Percentiles rank a stretch among this genome's conserved stretches.
Conservation (phyloP, 176 grass and related monocot species). For the Ampelocalamus luodianensis region DNA sequence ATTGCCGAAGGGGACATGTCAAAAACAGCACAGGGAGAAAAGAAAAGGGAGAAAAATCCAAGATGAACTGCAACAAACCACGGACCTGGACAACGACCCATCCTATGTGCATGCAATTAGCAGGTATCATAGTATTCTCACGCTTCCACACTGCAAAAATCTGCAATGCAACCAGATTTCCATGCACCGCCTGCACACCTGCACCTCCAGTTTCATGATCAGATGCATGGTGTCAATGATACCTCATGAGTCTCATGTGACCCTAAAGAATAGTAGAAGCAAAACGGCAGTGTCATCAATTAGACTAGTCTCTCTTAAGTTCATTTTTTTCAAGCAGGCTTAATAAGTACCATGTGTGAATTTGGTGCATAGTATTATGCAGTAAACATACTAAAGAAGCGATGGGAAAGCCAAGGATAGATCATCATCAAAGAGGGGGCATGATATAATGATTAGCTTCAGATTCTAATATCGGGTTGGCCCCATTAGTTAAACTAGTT, state of each 20-base stretch:
- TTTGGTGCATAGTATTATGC: neutral
- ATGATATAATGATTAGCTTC: conserved; percentile 66
- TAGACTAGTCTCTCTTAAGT: conserved; percentile 3
- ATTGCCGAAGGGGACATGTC: neutral
- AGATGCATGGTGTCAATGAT: conserved; percentile 37
- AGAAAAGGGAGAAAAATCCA: conserved; percentile 32
- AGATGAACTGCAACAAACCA: conserved; percentile 30
- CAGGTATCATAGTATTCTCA: conserved; percentile 30
- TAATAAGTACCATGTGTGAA: neutral
- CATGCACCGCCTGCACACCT: conserved; percentile 31
- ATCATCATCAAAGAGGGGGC: conserved; percentile 53
- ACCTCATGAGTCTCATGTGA: conserved; percentile 33
- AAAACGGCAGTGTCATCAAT: neutral
- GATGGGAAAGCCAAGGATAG: too few species aligned
- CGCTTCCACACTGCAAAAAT: conserved; percentile 36
- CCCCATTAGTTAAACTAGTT: conserved; percentile 49
- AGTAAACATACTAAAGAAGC: too few species aligned
- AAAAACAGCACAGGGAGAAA: conserved; percentile 14
- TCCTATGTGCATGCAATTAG: conserved; percentile 19
- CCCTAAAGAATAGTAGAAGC: conserved; percentile 8
- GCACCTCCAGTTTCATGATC: conserved; percentile 35
- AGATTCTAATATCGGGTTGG: conserved; percentile 37
- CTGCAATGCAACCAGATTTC: conserved; percentile 51
- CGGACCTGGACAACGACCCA: conserved; percentile 30
- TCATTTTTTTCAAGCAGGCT: neutral